Percentiles rank a stretch among this genome's conserved stretches.
Evolutionary conservation across 495 filamentous ascomycete species (phyloP).

Genomic region (Trichoderma gamsii): DNA sequence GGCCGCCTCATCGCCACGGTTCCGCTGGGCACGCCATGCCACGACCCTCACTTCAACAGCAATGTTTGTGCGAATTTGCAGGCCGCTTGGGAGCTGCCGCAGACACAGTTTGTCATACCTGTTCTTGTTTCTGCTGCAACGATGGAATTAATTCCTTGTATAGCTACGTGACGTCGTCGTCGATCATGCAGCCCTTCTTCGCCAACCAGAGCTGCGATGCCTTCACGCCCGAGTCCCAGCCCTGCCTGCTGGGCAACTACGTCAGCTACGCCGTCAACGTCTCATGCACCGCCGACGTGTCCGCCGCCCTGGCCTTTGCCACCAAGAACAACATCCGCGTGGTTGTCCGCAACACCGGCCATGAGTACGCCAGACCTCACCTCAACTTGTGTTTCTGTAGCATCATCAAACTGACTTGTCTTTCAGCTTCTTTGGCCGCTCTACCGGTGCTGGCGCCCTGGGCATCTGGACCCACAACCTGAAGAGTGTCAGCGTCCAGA

Average conservation of each 20-base stretch:
- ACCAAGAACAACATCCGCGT: constrained; percentile 30
- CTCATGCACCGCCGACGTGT: constrained; percentile 25
- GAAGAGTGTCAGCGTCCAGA: constrained; percentile 38
- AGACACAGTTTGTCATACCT: neutral
- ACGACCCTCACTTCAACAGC: constrained; percentile 30
- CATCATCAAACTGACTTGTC: neutral
- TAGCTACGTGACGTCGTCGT: neutral
- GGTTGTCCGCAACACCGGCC: constrained; percentile 40
- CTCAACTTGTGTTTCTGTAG: neutral
- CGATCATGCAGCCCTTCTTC: constrained; percentile 40
- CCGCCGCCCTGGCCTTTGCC: constrained; percentile 36
- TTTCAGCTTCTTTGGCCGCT: constrained; percentile 34
- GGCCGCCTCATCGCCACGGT: constrained; percentile 27
- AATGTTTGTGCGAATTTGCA: constrained; percentile 13
- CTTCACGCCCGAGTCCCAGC: constrained; percentile 33
- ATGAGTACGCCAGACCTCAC: constrained; percentile 27
- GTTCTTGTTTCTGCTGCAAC: neutral
- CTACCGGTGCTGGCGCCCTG: constrained; percentile 48
- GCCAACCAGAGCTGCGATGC: constrained; percentile 52
- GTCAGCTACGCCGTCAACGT: constrained; percentile 50
- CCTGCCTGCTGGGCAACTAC: constrained; percentile 51
- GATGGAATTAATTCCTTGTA: neutral
- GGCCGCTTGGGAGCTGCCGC: neutral
- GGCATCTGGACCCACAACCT: constrained; percentile 57
- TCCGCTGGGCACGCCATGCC: constrained; percentile 35